Base-by-base conservation (phyloP, 2,329 filamentous ascomycete genomes). In the Calonectria hongkongensis region DNA sequence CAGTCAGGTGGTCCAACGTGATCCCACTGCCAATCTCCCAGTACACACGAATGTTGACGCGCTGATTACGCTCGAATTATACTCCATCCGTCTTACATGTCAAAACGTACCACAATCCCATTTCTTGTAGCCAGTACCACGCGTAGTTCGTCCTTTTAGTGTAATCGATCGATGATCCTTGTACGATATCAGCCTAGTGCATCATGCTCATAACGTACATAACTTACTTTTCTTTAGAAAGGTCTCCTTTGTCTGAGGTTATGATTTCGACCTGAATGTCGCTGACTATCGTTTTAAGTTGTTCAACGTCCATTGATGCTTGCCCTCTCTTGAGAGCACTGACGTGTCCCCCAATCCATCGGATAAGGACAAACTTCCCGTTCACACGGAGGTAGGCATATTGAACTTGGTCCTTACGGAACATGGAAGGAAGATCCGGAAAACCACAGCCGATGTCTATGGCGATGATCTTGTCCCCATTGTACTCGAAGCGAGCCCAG, bases 401-500 rank as follows among this genome's bases (percentile, higher is more conserved):
- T 27, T 60, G 54, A 9, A 60, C 54, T 28, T 60, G 54, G 15
- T 60, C 33, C 7, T 43, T 36, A 9, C 39, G 21, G 3, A 60
- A 60, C 54, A 60, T 60, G 36, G 33, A 60, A 12, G 21, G 6
- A 3, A 60, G 54, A 25, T 60, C 36, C n/a, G 54, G 54, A 25
- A 60, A 60, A 25, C 16, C 54, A 41, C 15, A 21, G 30, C 54
- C 54, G 6, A 41, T 41, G 54, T 39, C 33, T 18, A 41, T 41
- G 25, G 54, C 54, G 15, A 60, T 60, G 33, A 60, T 60, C 33
- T 41, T 60, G 39, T 60, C 54, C 0, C 54, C 54, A 28, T 60
- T 60, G 36, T 60, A 60, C n/a, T 39, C 54, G 15, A 41, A 36
- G 6, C 25, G 13, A 9, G 54, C 54, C 54, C 54, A 60, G 10